These are phyloP conservation scores for Penicillium coffeae DNA, from an alignment of 495 filamentous ascomycete genomes.

Conservation along the genomic window DNA sequence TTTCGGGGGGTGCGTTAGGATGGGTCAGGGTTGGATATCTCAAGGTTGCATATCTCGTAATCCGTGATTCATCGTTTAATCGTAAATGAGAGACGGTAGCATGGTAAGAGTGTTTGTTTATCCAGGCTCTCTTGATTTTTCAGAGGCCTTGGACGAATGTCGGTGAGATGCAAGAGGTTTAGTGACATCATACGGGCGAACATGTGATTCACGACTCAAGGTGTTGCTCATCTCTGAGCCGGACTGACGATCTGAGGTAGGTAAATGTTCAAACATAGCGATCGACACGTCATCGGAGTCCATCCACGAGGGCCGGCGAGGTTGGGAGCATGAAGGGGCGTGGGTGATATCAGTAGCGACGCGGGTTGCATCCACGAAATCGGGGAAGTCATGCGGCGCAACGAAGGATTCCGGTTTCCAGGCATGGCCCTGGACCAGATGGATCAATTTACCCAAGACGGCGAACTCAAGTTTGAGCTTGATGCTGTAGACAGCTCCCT, in stretches of 20 bases:
- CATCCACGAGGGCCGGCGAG: constrained; percentile 30
- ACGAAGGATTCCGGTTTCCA: constrained; percentile 41
- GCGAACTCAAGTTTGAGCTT: constrained; percentile 66
- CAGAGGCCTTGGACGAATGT: constrained; percentile 3
- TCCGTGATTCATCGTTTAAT: constrained; percentile 18
- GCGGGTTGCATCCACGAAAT: constrained; percentile 45
- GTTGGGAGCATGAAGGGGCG: constrained; percentile 22
- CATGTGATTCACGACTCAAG: constrained; percentile 32
- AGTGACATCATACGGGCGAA: constrained; percentile 27
- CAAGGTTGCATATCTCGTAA: constrained; percentile 15
- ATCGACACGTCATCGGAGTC: constrained; percentile 40
- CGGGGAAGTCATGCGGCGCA: constrained; percentile 28
- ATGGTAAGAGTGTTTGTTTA: constrained; percentile 1
- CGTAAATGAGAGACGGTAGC: not conserved
- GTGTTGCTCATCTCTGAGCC: constrained; percentile 6
- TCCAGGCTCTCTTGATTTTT: constrained; percentile 15
- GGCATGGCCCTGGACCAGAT: constrained; percentile 36
- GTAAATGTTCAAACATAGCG: constrained; percentile 43
- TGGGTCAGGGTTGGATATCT: not conserved
- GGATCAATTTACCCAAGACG: constrained; percentile 50
- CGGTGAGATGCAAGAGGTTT: constrained; percentile 16
- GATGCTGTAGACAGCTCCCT: constrained; percentile 59
- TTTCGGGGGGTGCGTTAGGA: too few species aligned
- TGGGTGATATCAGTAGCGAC: constrained; percentile 44
- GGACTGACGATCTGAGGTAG: constrained; percentile 11